Conservation (phyloP, 495 filamentous ascomycete genomes). For the Penicillium subrubescens region DNA sequence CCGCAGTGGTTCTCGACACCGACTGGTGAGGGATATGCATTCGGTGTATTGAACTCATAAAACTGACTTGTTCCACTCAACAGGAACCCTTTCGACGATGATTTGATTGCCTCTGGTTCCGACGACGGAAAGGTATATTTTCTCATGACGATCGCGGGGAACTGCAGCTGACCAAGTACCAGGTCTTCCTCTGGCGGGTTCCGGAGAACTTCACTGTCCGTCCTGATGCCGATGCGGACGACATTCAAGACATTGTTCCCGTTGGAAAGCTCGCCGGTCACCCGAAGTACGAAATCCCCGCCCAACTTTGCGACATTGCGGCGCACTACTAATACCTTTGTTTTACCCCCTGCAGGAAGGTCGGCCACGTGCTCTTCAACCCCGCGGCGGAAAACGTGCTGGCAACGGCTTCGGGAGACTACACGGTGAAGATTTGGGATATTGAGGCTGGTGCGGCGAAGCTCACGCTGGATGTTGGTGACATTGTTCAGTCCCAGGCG, state of each 20-base stretch:
- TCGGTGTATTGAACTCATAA: background rate
- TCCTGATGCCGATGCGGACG: conserved; percentile 75
- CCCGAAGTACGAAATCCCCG: conserved; percentile 42
- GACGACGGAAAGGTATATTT: conserved; percentile 83
- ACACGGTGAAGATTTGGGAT: conserved; percentile 96
- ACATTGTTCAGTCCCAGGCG: conserved; percentile 92
- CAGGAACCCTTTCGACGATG: conserved; percentile 95
- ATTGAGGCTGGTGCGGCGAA: conserved; percentile 73
- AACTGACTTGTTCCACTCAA: conserved; percentile 30
- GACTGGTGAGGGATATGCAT: conserved; percentile 72
- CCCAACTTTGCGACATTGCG: background rate
- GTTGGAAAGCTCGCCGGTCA: conserved; percentile 75
- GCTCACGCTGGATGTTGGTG: conserved; percentile 76
- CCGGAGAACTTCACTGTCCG: conserved; percentile 83
- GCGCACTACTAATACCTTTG: conserved; percentile 11
- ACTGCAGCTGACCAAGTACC: conserved; percentile 21
- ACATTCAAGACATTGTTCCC: conserved; percentile 75
- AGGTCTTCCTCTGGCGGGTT: conserved; percentile 93
- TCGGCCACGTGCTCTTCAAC: conserved; percentile 97
- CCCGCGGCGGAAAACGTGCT: conserved; percentile 94
- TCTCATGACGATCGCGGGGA: background rate
- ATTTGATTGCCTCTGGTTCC: conserved; percentile 86
- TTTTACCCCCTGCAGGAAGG: conserved; percentile 61
- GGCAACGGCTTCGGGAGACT: conserved; percentile 92
- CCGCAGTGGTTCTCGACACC: conserved; percentile 91